These are phyloP conservation scores for Penicillium cinerascens DNA, from an alignment of 495 filamentous ascomycete species.

Conservation along the genomic window DNA sequence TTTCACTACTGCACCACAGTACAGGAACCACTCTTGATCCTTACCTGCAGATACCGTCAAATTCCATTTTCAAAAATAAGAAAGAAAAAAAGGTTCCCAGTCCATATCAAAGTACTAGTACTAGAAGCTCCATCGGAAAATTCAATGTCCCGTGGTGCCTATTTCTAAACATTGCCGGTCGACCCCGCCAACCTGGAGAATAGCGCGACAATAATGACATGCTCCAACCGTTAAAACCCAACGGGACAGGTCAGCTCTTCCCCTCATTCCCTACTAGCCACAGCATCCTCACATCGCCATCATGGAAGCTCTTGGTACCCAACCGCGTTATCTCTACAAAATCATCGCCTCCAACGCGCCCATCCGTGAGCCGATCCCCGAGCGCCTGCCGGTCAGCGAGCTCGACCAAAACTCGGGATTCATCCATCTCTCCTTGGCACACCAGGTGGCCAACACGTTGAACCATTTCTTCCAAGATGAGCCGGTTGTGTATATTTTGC, in stretches of 20 bases:
- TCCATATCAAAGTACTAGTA: not conserved
- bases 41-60: not conserved
- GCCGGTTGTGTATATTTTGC: constrained; percentile 68
- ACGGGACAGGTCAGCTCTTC: not conserved
- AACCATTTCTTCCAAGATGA: constrained; percentile 73
- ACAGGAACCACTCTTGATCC: not conserved
- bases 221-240: not conserved
- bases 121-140: not conserved
- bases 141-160: not conserved
- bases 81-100: not conserved
- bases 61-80: not conserved
- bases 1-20: not conserved
- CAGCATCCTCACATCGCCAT: not conserved
- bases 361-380: constrained; percentile 41
- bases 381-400: constrained; percentile 41
- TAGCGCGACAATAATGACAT: constrained; percentile 6
- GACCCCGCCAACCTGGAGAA: not conserved
- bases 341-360: constrained; percentile 40
- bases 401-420: constrained; percentile 39
- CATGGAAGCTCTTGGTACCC: constrained; percentile 24
- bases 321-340: constrained; percentile 43
- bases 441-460: constrained; percentile 41
- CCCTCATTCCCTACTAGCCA: not conserved
- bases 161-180: not conserved
- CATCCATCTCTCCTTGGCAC: constrained; percentile 41